phyloP scores from a whole-genome alignment of 2,329 filamentous ascomycete species.

The Colletotrichum destructivum region DNA sequence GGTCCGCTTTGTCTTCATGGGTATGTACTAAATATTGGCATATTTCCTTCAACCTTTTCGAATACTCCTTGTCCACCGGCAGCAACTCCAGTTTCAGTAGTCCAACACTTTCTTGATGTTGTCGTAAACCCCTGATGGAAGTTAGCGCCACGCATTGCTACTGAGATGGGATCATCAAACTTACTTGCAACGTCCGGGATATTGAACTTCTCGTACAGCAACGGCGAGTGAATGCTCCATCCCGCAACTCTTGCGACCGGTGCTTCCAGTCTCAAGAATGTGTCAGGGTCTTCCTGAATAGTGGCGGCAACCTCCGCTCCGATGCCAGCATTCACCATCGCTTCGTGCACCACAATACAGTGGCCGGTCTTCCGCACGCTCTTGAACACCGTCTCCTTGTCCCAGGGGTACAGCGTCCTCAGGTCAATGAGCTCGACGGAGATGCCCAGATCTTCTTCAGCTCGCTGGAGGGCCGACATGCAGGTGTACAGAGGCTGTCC shows the following conservation, averaged over 20 bases:
- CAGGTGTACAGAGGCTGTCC: conserved; percentile 92
- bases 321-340: conserved; percentile 90
- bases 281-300: conserved; percentile 82
- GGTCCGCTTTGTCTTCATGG: neutral
- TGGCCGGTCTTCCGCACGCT: conserved; percentile 91
- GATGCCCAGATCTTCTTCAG: conserved; percentile 82
- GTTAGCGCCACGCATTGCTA: conserved; percentile 47
- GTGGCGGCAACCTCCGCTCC: conserved; percentile 91
- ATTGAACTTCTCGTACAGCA: conserved; percentile 85
- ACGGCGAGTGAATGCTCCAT: conserved; percentile 88
- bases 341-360: conserved; percentile 91
- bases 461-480: conserved; percentile 80
- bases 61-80: neutral
- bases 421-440: conserved; percentile 90
- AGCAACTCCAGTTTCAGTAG: conserved; percentile 62
- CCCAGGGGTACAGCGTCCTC: conserved; percentile 92
- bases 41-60: neutral
- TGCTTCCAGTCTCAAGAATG: conserved; percentile 87
- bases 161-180: conserved; percentile 54
- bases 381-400: conserved; percentile 82
- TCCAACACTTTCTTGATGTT: conserved; percentile 77
- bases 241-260: conserved; percentile 88
- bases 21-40: conserved; percentile 28
- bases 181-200: conserved; percentile 89
- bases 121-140: conserved; percentile 75